Percentiles rank a stretch among this genome's conserved stretches.
Evolutionary conservation across 805 yeast species (phyloP).

Genomic region (Tetrapisispora namnaoensis): DNA sequence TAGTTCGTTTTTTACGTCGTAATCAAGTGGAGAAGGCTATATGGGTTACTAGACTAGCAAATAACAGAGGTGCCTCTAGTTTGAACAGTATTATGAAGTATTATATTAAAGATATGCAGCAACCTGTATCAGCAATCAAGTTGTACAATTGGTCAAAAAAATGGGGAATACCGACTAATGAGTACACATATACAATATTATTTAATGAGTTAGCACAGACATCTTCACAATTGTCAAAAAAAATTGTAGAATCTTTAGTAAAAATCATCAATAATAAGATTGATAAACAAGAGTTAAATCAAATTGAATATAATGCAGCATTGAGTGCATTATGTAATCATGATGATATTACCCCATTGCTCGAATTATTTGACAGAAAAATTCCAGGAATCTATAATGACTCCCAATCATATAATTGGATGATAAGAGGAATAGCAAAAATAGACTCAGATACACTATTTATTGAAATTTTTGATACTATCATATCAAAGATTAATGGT

Average conservation of each 20-base stretch:
- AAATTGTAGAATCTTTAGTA: slow-evolving; percentile 27
- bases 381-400: slow-evolving; percentile 13
- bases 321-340: slow-evolving; percentile 37
- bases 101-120: slow-evolving; percentile 33
- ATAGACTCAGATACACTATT: slow-evolving; percentile 13
- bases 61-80: slow-evolving; percentile 44
- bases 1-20: slow-evolving; percentile 39
- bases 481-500: slow-evolving; percentile 14
- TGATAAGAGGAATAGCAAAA: slow-evolving; percentile 16
- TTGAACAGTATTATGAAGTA: slow-evolving; percentile 53
- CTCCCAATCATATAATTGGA: slow-evolving; percentile 17
- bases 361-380: slow-evolving; percentile 31
- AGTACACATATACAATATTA: slow-evolving; percentile 37
- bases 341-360: slow-evolving; percentile 30
- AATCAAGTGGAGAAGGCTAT: slow-evolving; percentile 46
- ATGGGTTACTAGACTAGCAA: slow-evolving; percentile 39
- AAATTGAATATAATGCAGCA: slow-evolving; percentile 38
- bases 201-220: slow-evolving; percentile 37
- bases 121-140: slow-evolving; percentile 40
- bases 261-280: slow-evolving; percentile 28
- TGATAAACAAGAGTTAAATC: slow-evolving; percentile 26
- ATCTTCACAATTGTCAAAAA: slow-evolving; percentile 23
- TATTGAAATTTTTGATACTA: slow-evolving; percentile 9
- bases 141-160: slow-evolving; percentile 47
- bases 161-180: slow-evolving; percentile 47